Base-by-base conservation (phyloP, 2,329 filamentous ascomycete genomes). In the Epichloe sibirici region DNA sequence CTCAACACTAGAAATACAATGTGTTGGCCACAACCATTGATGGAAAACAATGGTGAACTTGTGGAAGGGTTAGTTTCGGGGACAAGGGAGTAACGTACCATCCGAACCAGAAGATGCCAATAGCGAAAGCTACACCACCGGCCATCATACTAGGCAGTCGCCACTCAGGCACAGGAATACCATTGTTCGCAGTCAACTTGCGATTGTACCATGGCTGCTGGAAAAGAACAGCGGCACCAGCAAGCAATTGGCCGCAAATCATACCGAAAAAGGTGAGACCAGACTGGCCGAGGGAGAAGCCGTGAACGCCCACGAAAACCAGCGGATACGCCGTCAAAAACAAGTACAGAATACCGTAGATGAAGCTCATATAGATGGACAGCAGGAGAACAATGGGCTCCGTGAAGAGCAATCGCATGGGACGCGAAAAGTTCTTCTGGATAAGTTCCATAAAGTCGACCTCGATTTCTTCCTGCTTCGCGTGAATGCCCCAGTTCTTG, bases 231-330 rank as follows among this genome's bases (percentile, higher is more conserved):
- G 75, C 74, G 8, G 73, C 55, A 48, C 85, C 86, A 0, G 85
- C 86, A 51, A 88, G 68, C 15, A 91, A 56, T 63, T 89, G 79
- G 46, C 88, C 88, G 8, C 74, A 61, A 49, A 93, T 79, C 83
- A 95, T 88, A 51, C 89, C 90, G 60, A 95, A 88, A 66, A 90
- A 95, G 5, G 88, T 82, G 5, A 95, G 75, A 2, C 89, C 90
- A 4, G 82, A 78, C 17, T 87, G 68, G 53, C 90, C 90, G 1
- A 75, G 62, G 37, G 71, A 79, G 71, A 91, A 85, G 58, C 78
- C 76, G 66, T 95, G 85, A 4, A 90, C 75, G 31, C 75, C 73
- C 56, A 84, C 74, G 69, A 93, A 95, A 47, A 94, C 85, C 45
- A 93, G 78, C 0, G 86, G 84, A 60, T 94, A 94, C 1, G 88